A percentile compares a stretch with the other conserved stretches of the same genome.
phyloP scores from a whole-genome alignment of 148 eudicot species.

The Persicaria maculosa region DNA sequence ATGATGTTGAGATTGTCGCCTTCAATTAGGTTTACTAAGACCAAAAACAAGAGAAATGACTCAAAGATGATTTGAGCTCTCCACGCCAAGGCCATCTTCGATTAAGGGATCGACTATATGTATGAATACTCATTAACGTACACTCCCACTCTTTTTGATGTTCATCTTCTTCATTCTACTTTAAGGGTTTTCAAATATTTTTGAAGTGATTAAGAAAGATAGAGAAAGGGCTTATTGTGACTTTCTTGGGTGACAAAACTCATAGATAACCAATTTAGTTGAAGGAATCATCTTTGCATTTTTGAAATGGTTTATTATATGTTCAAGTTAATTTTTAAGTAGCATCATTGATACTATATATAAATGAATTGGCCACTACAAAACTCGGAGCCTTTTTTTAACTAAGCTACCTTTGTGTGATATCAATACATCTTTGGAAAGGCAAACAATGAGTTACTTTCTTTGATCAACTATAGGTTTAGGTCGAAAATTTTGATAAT shows the following conservation, averaged over 20 bases:
- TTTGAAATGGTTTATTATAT: not conserved
- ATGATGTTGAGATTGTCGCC: slow-evolving; percentile 24
- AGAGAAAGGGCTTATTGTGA: not conserved
- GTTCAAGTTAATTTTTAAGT: not conserved
- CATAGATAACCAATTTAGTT: not conserved
- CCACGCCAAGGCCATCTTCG: not conserved
- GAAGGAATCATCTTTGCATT: slow-evolving; percentile 6
- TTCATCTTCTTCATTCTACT: not conserved
- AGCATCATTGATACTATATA: not conserved
- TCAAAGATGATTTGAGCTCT: not conserved
- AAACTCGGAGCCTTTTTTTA: not conserved
- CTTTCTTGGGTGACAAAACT: not conserved
- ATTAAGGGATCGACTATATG: not conserved
- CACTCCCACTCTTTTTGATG: not conserved
- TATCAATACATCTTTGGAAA: not conserved
- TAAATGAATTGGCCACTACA: not conserved
- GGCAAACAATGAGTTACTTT: too few species aligned
- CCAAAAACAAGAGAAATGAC: slow-evolving; percentile 14
- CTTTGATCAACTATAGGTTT: too few species aligned
- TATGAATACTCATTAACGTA: not conserved
- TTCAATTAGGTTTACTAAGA: slow-evolving; percentile 11
- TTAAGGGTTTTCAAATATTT: not conserved
- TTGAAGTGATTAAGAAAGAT: not conserved
- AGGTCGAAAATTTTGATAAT: too few species aligned
- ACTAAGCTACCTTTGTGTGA: slow-evolving; percentile 2